Evolutionary conservation across 306 rosid species (phyloP), one percentile per base, ranked within the genome.

Genomic region (Cucumis cinereus): DNA sequence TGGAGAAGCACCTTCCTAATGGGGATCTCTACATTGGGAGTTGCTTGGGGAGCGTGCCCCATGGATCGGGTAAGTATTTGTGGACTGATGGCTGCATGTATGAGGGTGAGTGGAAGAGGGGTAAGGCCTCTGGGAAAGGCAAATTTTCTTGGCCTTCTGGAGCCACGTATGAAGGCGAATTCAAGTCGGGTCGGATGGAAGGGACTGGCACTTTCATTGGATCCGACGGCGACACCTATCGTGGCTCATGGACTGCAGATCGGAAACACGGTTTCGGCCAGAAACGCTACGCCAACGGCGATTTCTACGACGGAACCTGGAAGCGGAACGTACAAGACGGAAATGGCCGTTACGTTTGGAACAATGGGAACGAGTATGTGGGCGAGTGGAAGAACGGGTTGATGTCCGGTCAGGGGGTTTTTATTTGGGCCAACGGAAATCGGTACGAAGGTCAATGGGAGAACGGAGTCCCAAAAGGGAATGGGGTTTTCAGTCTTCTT

Each of bases 11-110:
- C 4, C 82, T 95, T 0, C 88, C 96, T 0, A 90, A 92, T 89
- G 99, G 97, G 14, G 98, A 95, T 89, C 89, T 87, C 22, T 95
- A 90, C 87, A 85, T 86, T 80, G 99, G 99, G 2, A 86, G 83
- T 77, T 95, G 91, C 84, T 86, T 87, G 14, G 90, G 89, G 0
- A 84, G 79, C 73, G 84, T 74, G 33, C 99, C 98, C 0, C 82
- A 87, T 80, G 98, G 99, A 82, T 95, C 93, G 30, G 98, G 99
- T 1, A 95, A 92, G 79, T 95, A 95, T 52, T 59, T 89, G 36
- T 95, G 99, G 99, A 82, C 77, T 0, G 99, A 95, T 82, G 98
- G 99, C 7, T 95, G 98, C 80, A 87, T 92, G 96, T 92, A 95
- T 81, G 97, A 89, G 45, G 99, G 99, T 0, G 97, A 89, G 30